Conservation (phyloP, 1,284 basidiomycete species). For the Irpex sp. region DNA sequence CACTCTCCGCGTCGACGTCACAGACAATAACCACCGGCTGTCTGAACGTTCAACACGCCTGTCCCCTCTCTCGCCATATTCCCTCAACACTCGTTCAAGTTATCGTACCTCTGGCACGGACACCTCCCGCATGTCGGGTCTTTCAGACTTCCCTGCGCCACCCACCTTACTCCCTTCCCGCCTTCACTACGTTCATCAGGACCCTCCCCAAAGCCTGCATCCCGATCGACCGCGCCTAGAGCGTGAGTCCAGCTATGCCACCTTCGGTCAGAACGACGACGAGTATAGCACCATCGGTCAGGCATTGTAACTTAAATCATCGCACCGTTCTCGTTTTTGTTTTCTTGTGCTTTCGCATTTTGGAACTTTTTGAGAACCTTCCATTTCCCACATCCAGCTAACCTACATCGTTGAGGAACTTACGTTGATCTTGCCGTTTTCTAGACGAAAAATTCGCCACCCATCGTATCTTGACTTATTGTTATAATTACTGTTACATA, state of each 20-base stretch:
- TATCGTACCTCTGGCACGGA: slow-evolving; percentile 60
- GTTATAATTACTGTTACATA: neutral
- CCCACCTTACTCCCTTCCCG: slow-evolving; percentile 32
- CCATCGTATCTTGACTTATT: neutral
- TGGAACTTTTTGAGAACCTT: neutral
- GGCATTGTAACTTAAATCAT: slow-evolving; percentile 18
- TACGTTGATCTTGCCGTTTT: neutral
- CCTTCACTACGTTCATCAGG: slow-evolving; percentile 12
- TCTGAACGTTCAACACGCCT: slow-evolving; percentile 33
- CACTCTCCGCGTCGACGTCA: slow-evolving; percentile 2
- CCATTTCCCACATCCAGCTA: neutral
- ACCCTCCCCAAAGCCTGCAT: slow-evolving; percentile 5
- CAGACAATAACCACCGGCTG: slow-evolving; percentile 10
- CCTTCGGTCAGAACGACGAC: slow-evolving; percentile 22
- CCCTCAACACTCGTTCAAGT: slow-evolving; percentile 55
- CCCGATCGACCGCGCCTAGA: slow-evolving; percentile 16
- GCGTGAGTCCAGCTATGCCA: slow-evolving; percentile 24
- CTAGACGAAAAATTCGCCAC: neutral
- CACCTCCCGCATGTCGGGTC: slow-evolving; percentile 59
- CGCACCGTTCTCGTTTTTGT: neutral
- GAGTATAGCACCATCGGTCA: slow-evolving; percentile 18
- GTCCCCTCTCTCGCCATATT: slow-evolving; percentile 35
- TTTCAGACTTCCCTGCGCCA: slow-evolving; percentile 72
- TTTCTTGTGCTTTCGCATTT: neutral
- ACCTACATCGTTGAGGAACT: neutral